Conservation (phyloP, 2,329 filamentous ascomycete species). For the Pseudocercospora eumusae region DNA sequence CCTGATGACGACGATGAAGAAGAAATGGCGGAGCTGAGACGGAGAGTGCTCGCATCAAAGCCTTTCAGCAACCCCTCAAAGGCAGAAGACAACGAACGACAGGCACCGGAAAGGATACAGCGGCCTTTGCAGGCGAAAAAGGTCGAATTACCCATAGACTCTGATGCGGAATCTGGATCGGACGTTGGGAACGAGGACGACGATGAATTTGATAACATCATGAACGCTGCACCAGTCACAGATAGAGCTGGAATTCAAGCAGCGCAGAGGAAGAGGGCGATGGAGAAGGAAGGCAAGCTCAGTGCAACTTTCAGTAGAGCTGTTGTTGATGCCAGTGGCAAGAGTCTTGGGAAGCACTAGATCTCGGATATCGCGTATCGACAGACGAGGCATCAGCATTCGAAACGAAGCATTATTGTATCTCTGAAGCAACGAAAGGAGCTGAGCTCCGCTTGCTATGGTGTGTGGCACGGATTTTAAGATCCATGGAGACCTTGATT, state of each 20-base stretch:
- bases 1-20: conserved; percentile 78
- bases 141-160: conserved; percentile 48
- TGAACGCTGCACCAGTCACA: conserved; percentile 84
- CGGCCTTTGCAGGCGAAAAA: conserved; percentile 54
- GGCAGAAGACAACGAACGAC: conserved; percentile 51
- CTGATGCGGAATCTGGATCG: conserved; percentile 70
- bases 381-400: no score
- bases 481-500: no score
- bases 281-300: conserved; percentile 47
- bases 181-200: conserved; percentile 64
- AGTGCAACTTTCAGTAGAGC: conserved; percentile 54
- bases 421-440: neutral
- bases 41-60: conserved; percentile 87
- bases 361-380: no score
- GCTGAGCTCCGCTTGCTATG: neutral
- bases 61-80: conserved; percentile 66
- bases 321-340: conserved; percentile 52
- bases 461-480: neutral
- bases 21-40: conserved; percentile 88
- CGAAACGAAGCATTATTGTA: no score
- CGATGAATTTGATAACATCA: conserved; percentile 88
- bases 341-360: conserved; percentile 26
- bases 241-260: conserved; percentile 75
- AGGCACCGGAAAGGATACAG: conserved; percentile 62
- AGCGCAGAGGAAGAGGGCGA: conserved; percentile 58